Percentiles rank a stretch among this genome's conserved stretches.
phyloP scores from a whole-genome alignment of 1,139 yeast genomes.

The Candida tetrigidarum region DNA sequence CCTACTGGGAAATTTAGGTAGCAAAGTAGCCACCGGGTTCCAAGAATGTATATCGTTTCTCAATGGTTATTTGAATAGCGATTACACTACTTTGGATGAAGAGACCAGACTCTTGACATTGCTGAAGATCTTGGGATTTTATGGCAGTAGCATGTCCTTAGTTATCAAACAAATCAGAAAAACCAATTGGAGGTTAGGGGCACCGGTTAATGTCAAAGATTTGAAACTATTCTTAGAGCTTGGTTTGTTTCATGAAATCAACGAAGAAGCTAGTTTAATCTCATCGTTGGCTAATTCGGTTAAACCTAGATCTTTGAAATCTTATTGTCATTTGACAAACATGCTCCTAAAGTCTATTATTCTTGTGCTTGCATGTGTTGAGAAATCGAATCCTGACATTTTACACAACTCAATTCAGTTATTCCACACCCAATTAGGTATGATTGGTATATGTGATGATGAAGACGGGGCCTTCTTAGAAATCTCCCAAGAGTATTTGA shows the following conservation, averaged over 20 bases:
- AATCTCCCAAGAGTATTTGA: conserved; percentile 58
- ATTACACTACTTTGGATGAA: conserved; percentile 16
- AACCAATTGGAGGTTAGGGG: conserved; percentile 27
- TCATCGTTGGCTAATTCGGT: conserved; percentile 37
- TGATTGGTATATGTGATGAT: conserved; percentile 67
- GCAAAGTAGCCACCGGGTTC: conserved; percentile 57
- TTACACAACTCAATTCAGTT: conserved; percentile 12
- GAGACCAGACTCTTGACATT: conserved; percentile 24
- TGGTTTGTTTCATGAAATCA: conserved; percentile 47
- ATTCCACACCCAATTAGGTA: conserved; percentile 77
- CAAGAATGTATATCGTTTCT: conserved; percentile 45
- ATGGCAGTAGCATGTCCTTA: conserved; percentile 30
- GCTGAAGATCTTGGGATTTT: conserved; percentile 35
- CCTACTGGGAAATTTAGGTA: conserved; percentile 39
- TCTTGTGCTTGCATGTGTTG: conserved; percentile 11
- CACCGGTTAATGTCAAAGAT: conserved; percentile 7
- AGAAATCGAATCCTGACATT: conserved; percentile 3
- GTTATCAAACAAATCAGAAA: conserved; percentile 25
- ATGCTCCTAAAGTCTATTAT: conserved; percentile 30
- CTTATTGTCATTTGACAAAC: conserved; percentile 54
- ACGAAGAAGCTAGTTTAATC: conserved; percentile 54
- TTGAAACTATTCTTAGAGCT: conserved; percentile 35
- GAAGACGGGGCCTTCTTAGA: conserved; percentile 65
- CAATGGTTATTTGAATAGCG: conserved; percentile 22
- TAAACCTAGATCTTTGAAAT: conserved; percentile 28